Percentiles rank a stretch among this genome's conserved stretches.
These are phyloP conservation scores for Diplodia seriata DNA, from an alignment of 2,329 filamentous ascomycete species.

Conservation along the genomic window DNA sequence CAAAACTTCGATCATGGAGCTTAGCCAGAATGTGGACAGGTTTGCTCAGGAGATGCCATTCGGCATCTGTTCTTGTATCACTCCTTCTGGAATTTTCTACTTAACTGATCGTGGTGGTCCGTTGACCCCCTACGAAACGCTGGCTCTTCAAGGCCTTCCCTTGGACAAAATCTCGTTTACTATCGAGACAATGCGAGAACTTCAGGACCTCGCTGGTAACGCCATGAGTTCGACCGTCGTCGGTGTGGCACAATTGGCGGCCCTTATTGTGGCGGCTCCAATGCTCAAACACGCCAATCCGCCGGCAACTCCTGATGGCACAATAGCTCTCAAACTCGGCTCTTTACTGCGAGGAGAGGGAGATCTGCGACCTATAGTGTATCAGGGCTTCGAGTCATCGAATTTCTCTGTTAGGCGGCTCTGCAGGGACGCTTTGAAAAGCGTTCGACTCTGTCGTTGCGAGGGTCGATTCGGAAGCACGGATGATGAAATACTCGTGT, in stretches of 20 bases:
- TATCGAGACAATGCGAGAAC: slow-evolving; percentile 62
- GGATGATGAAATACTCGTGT: slow-evolving; percentile 53
- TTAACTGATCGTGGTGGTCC: slow-evolving; percentile 66
- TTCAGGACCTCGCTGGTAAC: slow-evolving; percentile 77
- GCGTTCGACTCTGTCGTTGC: slow-evolving; percentile 62
- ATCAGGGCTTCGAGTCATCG: background rate
- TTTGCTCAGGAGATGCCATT: slow-evolving; percentile 55
- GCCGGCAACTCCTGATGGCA: too few species aligned
- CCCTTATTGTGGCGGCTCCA: slow-evolving; percentile 55
- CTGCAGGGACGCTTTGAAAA: slow-evolving; percentile 44
- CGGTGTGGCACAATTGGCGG: slow-evolving; percentile 66
- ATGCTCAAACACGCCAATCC: background rate
- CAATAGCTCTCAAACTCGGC: background rate
- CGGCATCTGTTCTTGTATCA: slow-evolving; percentile 72
- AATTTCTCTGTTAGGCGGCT: background rate
- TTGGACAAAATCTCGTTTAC: slow-evolving; percentile 68
- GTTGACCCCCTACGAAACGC: slow-evolving; percentile 67
- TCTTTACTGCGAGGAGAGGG: background rate
- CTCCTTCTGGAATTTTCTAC: slow-evolving; percentile 68
- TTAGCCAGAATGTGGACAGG: slow-evolving; percentile 77
- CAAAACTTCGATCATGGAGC: slow-evolving; percentile 65
- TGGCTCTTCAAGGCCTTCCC: slow-evolving; percentile 73
- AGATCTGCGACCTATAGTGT: background rate
- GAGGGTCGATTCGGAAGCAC: slow-evolving; percentile 57
- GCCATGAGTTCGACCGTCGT: slow-evolving; percentile 80